Evolutionary conservation across 352 stramenopile genomes (phyloP).

Genomic region (Pythium diclinum): DNA sequence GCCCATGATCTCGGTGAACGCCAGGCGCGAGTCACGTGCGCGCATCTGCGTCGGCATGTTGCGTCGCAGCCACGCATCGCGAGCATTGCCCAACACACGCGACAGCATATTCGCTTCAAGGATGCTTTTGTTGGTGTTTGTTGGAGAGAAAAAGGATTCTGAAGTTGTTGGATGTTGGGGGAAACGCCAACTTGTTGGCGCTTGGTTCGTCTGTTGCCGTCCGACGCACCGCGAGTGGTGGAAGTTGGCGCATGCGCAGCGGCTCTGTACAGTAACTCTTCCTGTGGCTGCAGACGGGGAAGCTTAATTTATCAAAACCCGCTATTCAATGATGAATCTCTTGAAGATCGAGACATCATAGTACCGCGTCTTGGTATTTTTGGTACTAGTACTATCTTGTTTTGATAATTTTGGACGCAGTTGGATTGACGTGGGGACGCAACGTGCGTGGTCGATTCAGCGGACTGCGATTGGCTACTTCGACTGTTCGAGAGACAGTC

Average conservation of each 20-base stretch:
- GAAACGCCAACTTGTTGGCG: slow-evolving; percentile 5
- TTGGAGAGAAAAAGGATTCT: not conserved
- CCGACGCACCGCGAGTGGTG: not conserved
- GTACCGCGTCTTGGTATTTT: not conserved
- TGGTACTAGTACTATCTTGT: not conserved
- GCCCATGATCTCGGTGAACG: slow-evolving; percentile 41
- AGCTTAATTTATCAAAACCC: not conserved
- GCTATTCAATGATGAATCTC: too few species aligned
- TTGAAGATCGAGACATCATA: too few species aligned
- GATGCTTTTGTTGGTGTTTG: slow-evolving; percentile 4
- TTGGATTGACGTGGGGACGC: slow-evolving; percentile 4
- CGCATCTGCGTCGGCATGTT: slow-evolving; percentile 19
- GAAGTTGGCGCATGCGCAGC: not conserved
- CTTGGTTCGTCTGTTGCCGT: not conserved
- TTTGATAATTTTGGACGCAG: not conserved
- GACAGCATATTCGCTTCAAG: slow-evolving; percentile 4
- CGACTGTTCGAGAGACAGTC: slow-evolving; percentile 16
- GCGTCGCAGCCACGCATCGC: slow-evolving; percentile 19
- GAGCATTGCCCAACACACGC: slow-evolving; percentile 12
- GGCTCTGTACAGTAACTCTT: not conserved
- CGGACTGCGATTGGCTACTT: slow-evolving; percentile 14
- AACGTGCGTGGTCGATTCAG: not conserved
- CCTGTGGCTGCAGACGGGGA: not conserved
- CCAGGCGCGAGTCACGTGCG: slow-evolving; percentile 33
- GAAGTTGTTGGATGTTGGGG: slow-evolving; percentile 3